Percentiles rank a stretch among this genome's conserved stretches.
Evolutionary conservation across 2,329 filamentous ascomycete genomes (phyloP).

Genomic region (Allantophomopsis lycopodina): DNA sequence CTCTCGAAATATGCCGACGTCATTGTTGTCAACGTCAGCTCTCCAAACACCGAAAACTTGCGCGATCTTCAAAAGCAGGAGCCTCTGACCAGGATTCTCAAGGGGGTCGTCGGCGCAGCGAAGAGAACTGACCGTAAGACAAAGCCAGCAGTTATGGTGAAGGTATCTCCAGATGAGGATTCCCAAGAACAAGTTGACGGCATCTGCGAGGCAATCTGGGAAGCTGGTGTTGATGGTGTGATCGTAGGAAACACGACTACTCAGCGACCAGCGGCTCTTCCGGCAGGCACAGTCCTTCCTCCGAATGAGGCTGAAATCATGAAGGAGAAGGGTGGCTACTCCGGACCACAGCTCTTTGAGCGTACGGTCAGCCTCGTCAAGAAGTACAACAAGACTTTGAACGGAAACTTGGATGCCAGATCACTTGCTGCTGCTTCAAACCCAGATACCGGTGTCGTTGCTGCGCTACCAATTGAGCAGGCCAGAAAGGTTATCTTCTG

Average conservation of each 20-base stretch:
- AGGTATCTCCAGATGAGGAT: conserved; percentile 94
- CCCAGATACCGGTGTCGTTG: neutral
- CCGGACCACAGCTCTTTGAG: conserved; percentile 78
- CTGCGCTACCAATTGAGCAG: too few species aligned
- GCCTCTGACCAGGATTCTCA: conserved; percentile 68
- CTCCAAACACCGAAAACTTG: conserved; percentile 87
- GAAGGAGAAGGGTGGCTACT: conserved; percentile 74
- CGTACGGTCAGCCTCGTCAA: conserved; percentile 67
- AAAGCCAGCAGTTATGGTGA: conserved; percentile 85
- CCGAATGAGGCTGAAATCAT: conserved; percentile 53
- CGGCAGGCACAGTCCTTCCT: conserved; percentile 50
- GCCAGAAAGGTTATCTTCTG: conserved; percentile 73
- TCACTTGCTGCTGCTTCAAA: neutral
- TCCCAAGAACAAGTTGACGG: conserved; percentile 71
- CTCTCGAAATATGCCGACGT: conserved; percentile 86
- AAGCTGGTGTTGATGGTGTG: conserved; percentile 80
- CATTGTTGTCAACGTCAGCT: conserved; percentile 95
- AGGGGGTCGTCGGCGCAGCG: conserved; percentile 71
- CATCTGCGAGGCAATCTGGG: conserved; percentile 74
- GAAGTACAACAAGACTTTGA: conserved; percentile 46
- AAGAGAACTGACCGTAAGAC: conserved; percentile 51
- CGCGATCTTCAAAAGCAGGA: conserved; percentile 75
- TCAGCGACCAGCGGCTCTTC: conserved; percentile 56
- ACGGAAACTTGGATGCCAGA: conserved; percentile 6
- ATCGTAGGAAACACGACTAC: conserved; percentile 98